Evolutionary conservation across 2,329 filamentous ascomycete species (phyloP), one percentile per base, ranked within the genome.

Genomic region (Fusarium veterinarium): DNA sequence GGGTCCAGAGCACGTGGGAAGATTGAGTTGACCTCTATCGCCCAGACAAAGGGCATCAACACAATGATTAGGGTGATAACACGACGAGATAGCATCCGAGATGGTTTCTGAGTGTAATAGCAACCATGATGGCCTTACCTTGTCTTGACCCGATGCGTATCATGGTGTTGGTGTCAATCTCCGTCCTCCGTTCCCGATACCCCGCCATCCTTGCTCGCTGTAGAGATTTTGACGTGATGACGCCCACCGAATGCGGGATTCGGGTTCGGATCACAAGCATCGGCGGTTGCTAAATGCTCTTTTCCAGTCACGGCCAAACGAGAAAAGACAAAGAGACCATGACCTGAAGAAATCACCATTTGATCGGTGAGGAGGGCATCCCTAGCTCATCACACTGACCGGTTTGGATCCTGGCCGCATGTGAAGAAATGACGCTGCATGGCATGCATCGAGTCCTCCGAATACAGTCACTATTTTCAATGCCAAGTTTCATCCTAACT

Each of bases 1-100:
- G 73, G 73, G 73, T 72, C 63, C 58, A 51, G 20, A 56, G 61
- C 66, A 67, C 72, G 74, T 72, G 62, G 60, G 55, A 67, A 57
- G 42, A 37, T 44, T 10, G 40, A 59, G 57, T 56, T 60, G 23
- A 37, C 23, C 33, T 60, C 52, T 65, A 51, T 70, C 48, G 35
- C 57, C 25, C 44, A 48, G 56, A 57, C 49, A 49, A 8, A 52
- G 17, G 55, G 28, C 42, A 51, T 69, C 64, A 28, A 44, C 41
- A 58, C 56, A 40, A 64, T 64, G 53, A 40, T 57, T 41, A 33
- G 42, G 44, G 55, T 33, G 51, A 49, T 37, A 56, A 44, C 31
- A 70, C 66, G 64, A 35, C 58, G 38, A 51, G 30, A 65, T 52
- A 28, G 19, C 28, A 41, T 30, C 28, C 23, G 30, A 33, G n/a